These are phyloP conservation scores for Metschnikowia aberdeeniae DNA, from an alignment of 805 yeast genomes.

Conservation along the genomic window DNA sequence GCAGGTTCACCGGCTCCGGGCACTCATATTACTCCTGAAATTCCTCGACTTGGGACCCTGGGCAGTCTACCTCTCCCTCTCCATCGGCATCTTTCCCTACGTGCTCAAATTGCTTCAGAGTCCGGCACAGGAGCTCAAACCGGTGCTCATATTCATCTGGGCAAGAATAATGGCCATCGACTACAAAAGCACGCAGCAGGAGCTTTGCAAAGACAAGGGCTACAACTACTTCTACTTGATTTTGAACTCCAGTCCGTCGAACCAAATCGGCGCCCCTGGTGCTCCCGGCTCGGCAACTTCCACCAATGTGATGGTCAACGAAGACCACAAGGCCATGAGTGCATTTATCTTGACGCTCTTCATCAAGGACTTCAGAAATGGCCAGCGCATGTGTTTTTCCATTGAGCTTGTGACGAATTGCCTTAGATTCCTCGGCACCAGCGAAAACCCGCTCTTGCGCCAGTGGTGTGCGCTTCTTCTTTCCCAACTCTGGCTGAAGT, in stretches of 20 bases:
- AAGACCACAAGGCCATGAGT: slow-evolving; percentile 93
- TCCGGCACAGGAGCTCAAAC: slow-evolving; percentile 93
- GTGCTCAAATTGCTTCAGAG: slow-evolving; percentile 85
- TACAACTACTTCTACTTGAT: slow-evolving; percentile 82
- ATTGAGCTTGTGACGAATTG: slow-evolving; percentile 69
- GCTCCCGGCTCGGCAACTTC: slow-evolving; percentile 24
- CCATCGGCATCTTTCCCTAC: slow-evolving; percentile 95
- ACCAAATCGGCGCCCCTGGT: slow-evolving; percentile 29
- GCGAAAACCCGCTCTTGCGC: slow-evolving; percentile 80
- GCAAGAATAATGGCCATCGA: slow-evolving; percentile 97
- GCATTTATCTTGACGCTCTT: slow-evolving; percentile 85
- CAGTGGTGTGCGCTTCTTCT: slow-evolving; percentile 88
- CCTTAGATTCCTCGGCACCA: slow-evolving; percentile 56
- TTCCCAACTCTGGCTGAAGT: slow-evolving; percentile 69
- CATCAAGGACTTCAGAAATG: slow-evolving; percentile 72
- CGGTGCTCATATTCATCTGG: slow-evolving; percentile 94
- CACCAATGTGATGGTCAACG: slow-evolving; percentile 44
- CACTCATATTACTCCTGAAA: slow-evolving; percentile 75
- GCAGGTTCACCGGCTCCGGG: slow-evolving; percentile 90
- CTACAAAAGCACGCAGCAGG: slow-evolving; percentile 84
- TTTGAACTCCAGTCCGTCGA: slow-evolving; percentile 44
- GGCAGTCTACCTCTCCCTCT: slow-evolving; percentile 90
- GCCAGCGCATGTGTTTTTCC: slow-evolving; percentile 76
- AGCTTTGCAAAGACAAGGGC: slow-evolving; percentile 86
- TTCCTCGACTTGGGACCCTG: slow-evolving; percentile 94